These are phyloP conservation scores for Solanum raphanifolium DNA, from an alignment of 257 asterid species.

Conservation along the genomic window DNA sequence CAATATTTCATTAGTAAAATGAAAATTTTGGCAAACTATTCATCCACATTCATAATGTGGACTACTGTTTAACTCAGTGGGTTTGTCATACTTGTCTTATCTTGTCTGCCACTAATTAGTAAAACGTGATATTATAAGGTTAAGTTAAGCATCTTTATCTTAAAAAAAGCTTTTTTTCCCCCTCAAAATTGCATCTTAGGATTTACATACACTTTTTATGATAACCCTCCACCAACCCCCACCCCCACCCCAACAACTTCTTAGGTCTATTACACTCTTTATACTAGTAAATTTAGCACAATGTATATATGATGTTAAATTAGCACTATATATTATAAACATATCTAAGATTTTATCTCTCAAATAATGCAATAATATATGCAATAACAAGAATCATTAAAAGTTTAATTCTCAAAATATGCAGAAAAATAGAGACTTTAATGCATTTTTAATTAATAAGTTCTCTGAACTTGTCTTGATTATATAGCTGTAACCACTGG, in stretches of 20 bases:
- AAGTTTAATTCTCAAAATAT: not conserved
- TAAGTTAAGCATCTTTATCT: not conserved
- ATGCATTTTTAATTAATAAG: not conserved
- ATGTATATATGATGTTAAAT: not conserved
- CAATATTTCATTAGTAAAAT: not conserved
- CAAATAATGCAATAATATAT: not conserved
- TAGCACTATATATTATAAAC: not conserved
- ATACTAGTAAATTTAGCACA: not conserved
- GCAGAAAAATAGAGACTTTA: not conserved
- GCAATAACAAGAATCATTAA: not conserved
- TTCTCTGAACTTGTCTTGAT: not conserved
- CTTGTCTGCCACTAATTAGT: not conserved
- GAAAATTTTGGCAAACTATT: not conserved
- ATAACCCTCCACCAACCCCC: not conserved
- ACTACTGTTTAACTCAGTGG: not conserved
- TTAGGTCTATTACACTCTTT: not conserved
- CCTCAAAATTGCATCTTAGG: not conserved
- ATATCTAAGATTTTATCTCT: not conserved
- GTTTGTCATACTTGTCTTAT: not conserved
- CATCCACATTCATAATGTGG: not conserved
- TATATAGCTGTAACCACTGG: not conserved
- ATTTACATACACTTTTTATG: not conserved
- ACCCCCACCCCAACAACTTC: not conserved
- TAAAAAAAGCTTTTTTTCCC: not conserved
- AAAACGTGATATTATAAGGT: not conserved